Percentiles rank a stretch among this genome's conserved stretches.
Conservation (phyloP, 2,329 filamentous ascomycete species). For the Cordyceps pruinosa region DNA sequence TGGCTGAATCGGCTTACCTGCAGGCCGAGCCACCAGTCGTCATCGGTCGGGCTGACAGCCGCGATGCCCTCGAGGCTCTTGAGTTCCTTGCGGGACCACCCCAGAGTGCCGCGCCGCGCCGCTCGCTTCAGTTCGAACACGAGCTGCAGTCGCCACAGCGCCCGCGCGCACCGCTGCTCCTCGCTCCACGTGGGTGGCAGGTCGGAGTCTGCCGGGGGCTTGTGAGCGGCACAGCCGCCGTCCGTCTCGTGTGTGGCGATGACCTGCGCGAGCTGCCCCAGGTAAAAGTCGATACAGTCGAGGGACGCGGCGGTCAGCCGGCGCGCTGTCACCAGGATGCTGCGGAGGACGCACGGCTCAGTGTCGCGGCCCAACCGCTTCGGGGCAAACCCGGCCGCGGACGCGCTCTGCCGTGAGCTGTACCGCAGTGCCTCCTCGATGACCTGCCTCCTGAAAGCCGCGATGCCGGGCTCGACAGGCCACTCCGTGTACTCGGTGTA, state of each 20-base stretch:
- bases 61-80: constrained; percentile 1
- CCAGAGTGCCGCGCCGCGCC: constrained; percentile 1
- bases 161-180: constrained; percentile 4
- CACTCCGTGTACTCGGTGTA: constrained; percentile 7
- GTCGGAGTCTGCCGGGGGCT: background rate
- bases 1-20: constrained; percentile 11
- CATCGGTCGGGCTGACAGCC: constrained; percentile 1
- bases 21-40: constrained; percentile 10
- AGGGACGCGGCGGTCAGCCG: background rate
- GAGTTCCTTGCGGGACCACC: background rate
- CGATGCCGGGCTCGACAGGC: background rate
- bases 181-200: constrained; percentile 2
- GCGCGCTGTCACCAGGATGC: constrained; percentile 5
- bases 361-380: background rate
- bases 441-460: constrained; percentile 1
- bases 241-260: no score
- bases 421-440: constrained; percentile 5
- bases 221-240: background rate
- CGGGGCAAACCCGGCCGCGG: background rate
- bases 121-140: constrained; percentile 3
- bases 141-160: constrained; percentile 7
- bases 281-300: background rate
- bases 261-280: background rate
- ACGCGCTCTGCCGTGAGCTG: background rate
- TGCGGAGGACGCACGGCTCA: background rate